Percentiles rank a stretch among this genome's conserved stretches.
Conservation (phyloP, 495 filamentous ascomycete species). For the Penicillium subrubescens region DNA sequence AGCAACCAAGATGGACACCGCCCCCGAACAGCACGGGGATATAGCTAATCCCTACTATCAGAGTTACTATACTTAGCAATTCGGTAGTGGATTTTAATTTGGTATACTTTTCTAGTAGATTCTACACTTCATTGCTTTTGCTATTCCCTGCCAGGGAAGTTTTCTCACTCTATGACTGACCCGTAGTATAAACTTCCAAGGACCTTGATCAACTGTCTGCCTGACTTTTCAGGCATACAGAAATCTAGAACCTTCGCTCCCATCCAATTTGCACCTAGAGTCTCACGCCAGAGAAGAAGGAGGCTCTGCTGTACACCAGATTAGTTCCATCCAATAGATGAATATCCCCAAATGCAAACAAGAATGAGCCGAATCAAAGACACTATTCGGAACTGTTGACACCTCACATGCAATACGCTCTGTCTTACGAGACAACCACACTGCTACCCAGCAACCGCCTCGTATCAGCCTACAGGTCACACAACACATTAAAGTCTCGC, state of each 20-base stretch:
- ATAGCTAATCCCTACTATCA: neutral
- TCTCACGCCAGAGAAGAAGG: neutral
- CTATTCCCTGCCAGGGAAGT: neutral
- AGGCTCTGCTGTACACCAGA: neutral
- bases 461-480: neutral
- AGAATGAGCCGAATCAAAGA: neutral
- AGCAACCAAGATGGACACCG: slow-evolving; percentile 1
- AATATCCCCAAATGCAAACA: too few relatives aligned
- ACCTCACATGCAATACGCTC: neutral
- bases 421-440: neutral
- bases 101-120: neutral
- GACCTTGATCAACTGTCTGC: neutral
- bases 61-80: neutral
- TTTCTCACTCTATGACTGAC: neutral
- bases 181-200: neutral
- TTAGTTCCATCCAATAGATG: neutral
- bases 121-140: neutral
- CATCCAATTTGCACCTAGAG: neutral
- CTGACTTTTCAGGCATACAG: slow-evolving; percentile 6
- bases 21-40: neutral
- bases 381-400: neutral
- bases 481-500: neutral
- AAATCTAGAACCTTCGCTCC: slow-evolving; percentile 24
- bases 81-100: neutral
- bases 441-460: neutral